A percentile compares a stretch with the other conserved stretches of the same genome.
phyloP scores from a whole-genome alignment of 2,329 filamentous ascomycete genomes.

The Ascosphaera apis region DNA sequence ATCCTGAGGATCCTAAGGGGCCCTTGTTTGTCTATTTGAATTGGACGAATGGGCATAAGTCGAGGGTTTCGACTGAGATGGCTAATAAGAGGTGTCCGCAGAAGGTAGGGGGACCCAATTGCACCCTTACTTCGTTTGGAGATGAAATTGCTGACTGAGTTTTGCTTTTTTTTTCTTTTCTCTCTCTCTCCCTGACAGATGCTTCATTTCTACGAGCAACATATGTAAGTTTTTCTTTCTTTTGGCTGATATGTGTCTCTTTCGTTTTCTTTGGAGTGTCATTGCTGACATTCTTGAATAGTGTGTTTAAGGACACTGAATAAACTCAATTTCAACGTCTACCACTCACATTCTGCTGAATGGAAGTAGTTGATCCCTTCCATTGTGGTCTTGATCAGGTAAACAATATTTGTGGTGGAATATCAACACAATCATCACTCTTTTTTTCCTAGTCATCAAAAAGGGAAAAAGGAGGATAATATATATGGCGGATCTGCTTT shows the following conservation, averaged over 20 bases:
- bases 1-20: slow-evolving; percentile 9
- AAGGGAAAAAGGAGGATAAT: too few species aligned
- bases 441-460: too few species aligned
- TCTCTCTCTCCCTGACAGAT: slow-evolving; percentile 12
- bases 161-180: too few species aligned
- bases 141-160: too few species aligned
- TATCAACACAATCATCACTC: too few species aligned
- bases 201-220: slow-evolving; percentile 26
- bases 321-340: not conserved
- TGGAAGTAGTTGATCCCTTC: too few species aligned
- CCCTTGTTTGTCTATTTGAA: slow-evolving; percentile 17
- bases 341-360: too few species aligned
- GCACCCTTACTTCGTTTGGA: slow-evolving; percentile 3
- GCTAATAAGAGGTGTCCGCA: slow-evolving; percentile 22
- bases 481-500: too few species aligned
- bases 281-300: not conserved
- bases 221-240: slow-evolving; percentile 17
- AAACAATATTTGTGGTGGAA: too few species aligned
- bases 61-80: slow-evolving; percentile 18
- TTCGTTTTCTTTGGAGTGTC: not conserved
- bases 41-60: slow-evolving; percentile 23
- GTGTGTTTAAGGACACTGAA: not conserved
- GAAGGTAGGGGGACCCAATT: slow-evolving; percentile 11
- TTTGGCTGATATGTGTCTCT: not conserved
- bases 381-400: too few species aligned